A percentile compares a stretch with the other conserved stretches of the same genome.
These are phyloP conservation scores for Lepiota brunneoincarnata DNA, from an alignment of 768 basidiomycete species.

Conservation along the genomic window DNA sequence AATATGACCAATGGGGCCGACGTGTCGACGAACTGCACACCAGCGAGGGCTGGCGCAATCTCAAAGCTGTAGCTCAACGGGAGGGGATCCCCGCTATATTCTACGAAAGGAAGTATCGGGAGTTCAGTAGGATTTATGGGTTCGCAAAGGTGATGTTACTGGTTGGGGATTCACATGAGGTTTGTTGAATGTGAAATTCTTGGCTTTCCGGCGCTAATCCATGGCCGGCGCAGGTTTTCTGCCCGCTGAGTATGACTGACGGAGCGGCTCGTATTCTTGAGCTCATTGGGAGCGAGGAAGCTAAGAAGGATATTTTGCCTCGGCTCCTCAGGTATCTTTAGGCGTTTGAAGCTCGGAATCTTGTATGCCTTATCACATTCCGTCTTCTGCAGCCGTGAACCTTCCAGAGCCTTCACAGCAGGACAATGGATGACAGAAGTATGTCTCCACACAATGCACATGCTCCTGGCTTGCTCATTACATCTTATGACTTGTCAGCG, in stretches of 20 bases:
- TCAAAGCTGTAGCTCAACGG: constrained; percentile 59
- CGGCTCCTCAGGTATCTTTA: constrained; percentile 54
- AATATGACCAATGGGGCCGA: constrained; percentile 78
- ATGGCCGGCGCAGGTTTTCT: constrained; percentile 46
- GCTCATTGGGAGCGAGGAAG: constrained; percentile 53
- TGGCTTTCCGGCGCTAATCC: neutral
- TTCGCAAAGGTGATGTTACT: constrained; percentile 67
- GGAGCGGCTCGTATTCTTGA: constrained; percentile 74
- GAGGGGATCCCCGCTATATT: constrained; percentile 69
- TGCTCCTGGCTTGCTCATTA: constrained; percentile 24
- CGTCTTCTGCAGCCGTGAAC: constrained; percentile 49
- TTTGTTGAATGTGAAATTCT: constrained; percentile 17
- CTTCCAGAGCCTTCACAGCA: constrained; percentile 59
- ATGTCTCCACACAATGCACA: constrained; percentile 15
- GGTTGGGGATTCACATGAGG: constrained; percentile 63
- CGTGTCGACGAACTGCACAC: constrained; percentile 63
- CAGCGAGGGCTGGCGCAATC: constrained; percentile 68
- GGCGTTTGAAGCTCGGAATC: neutral
- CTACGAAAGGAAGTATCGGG: constrained; percentile 60
- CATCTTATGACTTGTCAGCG: constrained; percentile 44
- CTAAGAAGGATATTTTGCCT: constrained; percentile 57
- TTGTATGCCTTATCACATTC: neutral
- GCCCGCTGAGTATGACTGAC: constrained; percentile 80
- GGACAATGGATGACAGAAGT: constrained; percentile 89
- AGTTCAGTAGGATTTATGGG: constrained; percentile 59